Evolutionary conservation across 2,329 filamentous ascomycete genomes (phyloP), one percentile per base, ranked within the genome.

Genomic region (Whalleya microplaca): DNA sequence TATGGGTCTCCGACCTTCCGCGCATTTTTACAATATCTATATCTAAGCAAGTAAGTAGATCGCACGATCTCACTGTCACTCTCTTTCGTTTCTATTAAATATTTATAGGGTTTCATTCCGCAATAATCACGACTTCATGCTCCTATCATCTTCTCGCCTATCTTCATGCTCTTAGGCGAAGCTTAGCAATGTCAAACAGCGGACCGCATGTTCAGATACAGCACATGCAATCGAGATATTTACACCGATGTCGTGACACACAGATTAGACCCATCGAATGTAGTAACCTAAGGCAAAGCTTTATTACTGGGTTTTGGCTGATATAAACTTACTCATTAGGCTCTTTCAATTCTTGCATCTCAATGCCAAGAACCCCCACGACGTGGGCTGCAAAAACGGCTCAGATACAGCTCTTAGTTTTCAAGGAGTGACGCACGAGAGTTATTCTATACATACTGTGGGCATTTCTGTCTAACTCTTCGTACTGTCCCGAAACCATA

Each of bases 321-420:
- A 63, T 63, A 59, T 64, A 59, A 45, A 19, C 52, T 46, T 51
- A 56, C 47, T 46, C 58, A 63, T 64, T 63, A 64, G 62, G 58
- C 62, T 64, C 58, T 63, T 64, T 61, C 41, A 58, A 58, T 41
- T 56, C 53, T 49, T 61, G 60, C 60, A 55, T 61, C 57, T 55
- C 41, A 41, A 56, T 47, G 49, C 21, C 57, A 58, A 48, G 37
- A 42, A 56, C 42, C 48, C 54, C 50, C 41, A 50, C 40, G 56
- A 14, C 21, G 20, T 47, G 46, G 20, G 27, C 51, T 58, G 46
- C 49, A 32, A 55, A 56, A 41, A 41, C 48, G 52, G 52, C 53
- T 45, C n/a, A 63, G 52, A 55, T 45, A 49, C 37, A 42, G 21
- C 42, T 44, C 29, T 46, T 27, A 56, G 50, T 37, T 56, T 48